Evolutionary conservation across 2,329 filamentous ascomycete genomes (phyloP).

Genomic region (Fusarium hostae): DNA sequence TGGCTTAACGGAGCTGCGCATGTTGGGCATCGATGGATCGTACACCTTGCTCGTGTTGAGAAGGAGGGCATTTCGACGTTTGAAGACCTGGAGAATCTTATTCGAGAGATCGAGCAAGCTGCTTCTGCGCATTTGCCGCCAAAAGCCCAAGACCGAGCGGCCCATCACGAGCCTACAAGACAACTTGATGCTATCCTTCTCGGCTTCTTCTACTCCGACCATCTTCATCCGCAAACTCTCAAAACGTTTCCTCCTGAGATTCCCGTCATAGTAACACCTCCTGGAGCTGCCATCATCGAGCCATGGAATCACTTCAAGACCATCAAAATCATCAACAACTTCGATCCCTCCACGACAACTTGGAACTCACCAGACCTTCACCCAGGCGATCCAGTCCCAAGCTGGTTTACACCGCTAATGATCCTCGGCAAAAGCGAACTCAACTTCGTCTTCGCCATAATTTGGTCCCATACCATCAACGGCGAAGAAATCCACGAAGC

Average conservation of each 20-base stretch:
- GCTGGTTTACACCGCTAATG: conserved; percentile 38
- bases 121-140: not conserved
- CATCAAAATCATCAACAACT: conserved; percentile 22
- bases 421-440: conserved; percentile 23
- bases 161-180: not conserved
- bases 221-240: conserved; percentile 35
- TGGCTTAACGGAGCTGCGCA: conserved; percentile 47
- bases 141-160: not conserved
- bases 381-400: conserved; percentile 35
- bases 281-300: conserved; percentile 19
- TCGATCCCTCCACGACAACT: not conserved
- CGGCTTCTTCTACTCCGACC: conserved; percentile 34
- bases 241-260: conserved; percentile 30
- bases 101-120: conserved; percentile 33
- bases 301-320: conserved; percentile 37
- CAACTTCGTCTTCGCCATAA: conserved; percentile 37
- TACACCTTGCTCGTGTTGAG: conserved; percentile 24
- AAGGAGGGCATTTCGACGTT: conserved; percentile 6
- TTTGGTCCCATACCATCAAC: conserved; percentile 33
- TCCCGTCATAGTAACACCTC: conserved; percentile 32
- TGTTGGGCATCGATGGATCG: conserved; percentile 35
- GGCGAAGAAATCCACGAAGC: conserved; percentile 32
- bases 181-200: conserved; percentile 39
- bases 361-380: conserved; percentile 35
- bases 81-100: conserved; percentile 23